These are phyloP conservation scores for Kentomonas sorsogonicus DNA, from an alignment of 208 protist genomes.

Conservation along the genomic window DNA sequence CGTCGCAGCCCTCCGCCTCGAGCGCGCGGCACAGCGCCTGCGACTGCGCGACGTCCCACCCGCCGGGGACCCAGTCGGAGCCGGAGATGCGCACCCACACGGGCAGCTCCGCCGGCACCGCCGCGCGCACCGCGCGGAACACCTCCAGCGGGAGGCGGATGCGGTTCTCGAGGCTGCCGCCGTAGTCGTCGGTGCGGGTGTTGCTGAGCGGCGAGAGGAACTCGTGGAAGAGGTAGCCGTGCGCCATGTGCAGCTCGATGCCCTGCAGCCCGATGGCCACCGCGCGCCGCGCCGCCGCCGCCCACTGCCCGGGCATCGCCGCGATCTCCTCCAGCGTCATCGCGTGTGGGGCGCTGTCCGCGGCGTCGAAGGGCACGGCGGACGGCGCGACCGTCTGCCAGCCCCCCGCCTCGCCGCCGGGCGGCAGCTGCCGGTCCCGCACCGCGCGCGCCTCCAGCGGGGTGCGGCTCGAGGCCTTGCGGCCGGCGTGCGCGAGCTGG, in stretches of 20 bases:
- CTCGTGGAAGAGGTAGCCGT: slow-evolving; percentile 83
- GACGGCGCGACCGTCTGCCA: slow-evolving; percentile 37
- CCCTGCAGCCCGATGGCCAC: slow-evolving; percentile 58
- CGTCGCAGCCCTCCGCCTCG: slow-evolving; percentile 44
- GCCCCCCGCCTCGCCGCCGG: background rate
- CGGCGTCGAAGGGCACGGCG: slow-evolving; percentile 33
- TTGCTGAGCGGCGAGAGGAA: slow-evolving; percentile 64
- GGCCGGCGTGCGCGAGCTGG: slow-evolving; percentile 73
- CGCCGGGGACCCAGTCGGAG: slow-evolving; percentile 47
- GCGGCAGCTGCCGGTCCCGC: background rate
- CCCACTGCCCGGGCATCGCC: slow-evolving; percentile 34
- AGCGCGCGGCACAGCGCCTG: slow-evolving; percentile 25
- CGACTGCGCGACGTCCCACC: slow-evolving; percentile 25
- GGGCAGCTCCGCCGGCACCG: slow-evolving; percentile 41
- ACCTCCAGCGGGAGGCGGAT: slow-evolving; percentile 71
- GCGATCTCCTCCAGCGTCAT: slow-evolving; percentile 28
- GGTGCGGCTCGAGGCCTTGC: slow-evolving; percentile 24
- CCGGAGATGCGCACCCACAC: slow-evolving; percentile 72
- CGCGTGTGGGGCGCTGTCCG: slow-evolving; percentile 20
- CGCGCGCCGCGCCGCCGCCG: slow-evolving; percentile 33
- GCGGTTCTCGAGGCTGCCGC: slow-evolving; percentile 70
- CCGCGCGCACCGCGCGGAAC: slow-evolving; percentile 35
- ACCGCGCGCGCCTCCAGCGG: slow-evolving; percentile 1
- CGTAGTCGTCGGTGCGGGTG: slow-evolving; percentile 77
- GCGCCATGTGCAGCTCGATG: slow-evolving; percentile 73